Conservation (phyloP, 2,329 filamentous ascomycete species). For the Diatrype stigma region DNA sequence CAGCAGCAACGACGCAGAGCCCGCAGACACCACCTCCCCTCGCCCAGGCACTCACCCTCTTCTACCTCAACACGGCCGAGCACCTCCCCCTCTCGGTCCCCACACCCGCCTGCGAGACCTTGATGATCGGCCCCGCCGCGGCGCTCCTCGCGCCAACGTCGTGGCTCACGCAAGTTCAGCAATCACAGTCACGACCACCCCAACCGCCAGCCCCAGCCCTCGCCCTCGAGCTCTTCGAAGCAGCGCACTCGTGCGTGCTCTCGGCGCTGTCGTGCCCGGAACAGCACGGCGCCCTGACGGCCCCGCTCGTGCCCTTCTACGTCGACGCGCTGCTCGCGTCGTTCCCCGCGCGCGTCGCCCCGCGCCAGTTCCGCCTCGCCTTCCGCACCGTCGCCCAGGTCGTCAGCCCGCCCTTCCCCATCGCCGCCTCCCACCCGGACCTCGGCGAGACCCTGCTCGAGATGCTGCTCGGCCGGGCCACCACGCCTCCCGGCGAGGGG, state of each 20-base stretch:
- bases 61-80: slow-evolving; percentile 82
- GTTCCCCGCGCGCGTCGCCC: slow-evolving; percentile 73
- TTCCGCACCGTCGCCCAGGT: slow-evolving; percentile 83
- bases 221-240: slow-evolving; percentile 68
- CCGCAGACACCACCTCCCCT: slow-evolving; percentile 53
- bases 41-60: slow-evolving; percentile 73
- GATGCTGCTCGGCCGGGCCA: slow-evolving; percentile 64
- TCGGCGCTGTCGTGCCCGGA: slow-evolving; percentile 71
- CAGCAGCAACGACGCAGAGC: slow-evolving; percentile 44
- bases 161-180: slow-evolving; percentile 24
- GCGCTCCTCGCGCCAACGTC: slow-evolving; percentile 58
- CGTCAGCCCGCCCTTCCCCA: slow-evolving; percentile 71
- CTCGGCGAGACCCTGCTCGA: slow-evolving; percentile 80
- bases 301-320: slow-evolving; percentile 74
- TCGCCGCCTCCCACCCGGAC: slow-evolving; percentile 68
- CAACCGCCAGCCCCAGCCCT: slow-evolving; percentile 36
- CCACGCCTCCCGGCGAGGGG: slow-evolving; percentile 41
- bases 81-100: slow-evolving; percentile 72
- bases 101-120: slow-evolving; percentile 61
- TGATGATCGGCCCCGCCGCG: slow-evolving; percentile 70
- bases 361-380: slow-evolving; percentile 82
- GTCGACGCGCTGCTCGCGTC: slow-evolving; percentile 74
- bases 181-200: slow-evolving; percentile 6
- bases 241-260: slow-evolving; percentile 78
- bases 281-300: slow-evolving; percentile 67